A percentile compares a stretch with the other conserved stretches of the same genome.
phyloP scores from a whole-genome alignment of 225 moss, liverwort and hornwort species.

The Pseudoscleropodium purum region DNA sequence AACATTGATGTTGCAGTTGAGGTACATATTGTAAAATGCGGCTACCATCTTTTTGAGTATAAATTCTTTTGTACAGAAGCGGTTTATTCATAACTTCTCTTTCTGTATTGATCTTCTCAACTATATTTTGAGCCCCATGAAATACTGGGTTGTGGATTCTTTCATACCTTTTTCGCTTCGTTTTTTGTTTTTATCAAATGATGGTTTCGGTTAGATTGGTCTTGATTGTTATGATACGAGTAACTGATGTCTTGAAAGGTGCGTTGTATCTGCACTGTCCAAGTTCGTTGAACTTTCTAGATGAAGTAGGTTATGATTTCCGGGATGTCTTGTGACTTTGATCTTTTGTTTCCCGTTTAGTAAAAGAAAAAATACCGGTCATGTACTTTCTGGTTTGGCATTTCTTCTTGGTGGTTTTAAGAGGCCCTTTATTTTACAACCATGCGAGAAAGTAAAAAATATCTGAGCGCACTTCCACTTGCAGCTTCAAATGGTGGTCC shows the following conservation, averaged over 20 bases:
- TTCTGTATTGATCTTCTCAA: background rate
- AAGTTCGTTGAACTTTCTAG: background rate
- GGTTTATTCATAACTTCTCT: background rate
- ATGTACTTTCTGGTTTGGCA: background rate
- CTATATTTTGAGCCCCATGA: background rate
- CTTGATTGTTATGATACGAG: background rate
- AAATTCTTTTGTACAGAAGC: slow-evolving; percentile 28
- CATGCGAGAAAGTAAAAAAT: background rate
- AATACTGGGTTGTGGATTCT: too few species aligned
- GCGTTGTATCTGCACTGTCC: background rate
- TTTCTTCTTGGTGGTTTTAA: background rate
- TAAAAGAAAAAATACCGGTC: too few species aligned
- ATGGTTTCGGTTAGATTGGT: background rate
- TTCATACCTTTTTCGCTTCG: background rate
- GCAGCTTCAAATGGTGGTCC: background rate
- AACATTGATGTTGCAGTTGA: slow-evolving; percentile 24
- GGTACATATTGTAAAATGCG: slow-evolving; percentile 48
- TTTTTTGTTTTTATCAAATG: background rate
- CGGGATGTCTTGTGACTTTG: background rate
- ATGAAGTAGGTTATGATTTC: background rate
- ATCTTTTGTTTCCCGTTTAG: background rate
- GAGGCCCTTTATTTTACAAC: too few species aligned
- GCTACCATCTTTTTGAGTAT: slow-evolving; percentile 17
- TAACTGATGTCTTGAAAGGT: background rate
- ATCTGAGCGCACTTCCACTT: too few species aligned